Evolutionary conservation across 805 yeast genomes (phyloP), one percentile per base, ranked within the genome.

Genomic region (Hanseniaspora mollemarum): DNA sequence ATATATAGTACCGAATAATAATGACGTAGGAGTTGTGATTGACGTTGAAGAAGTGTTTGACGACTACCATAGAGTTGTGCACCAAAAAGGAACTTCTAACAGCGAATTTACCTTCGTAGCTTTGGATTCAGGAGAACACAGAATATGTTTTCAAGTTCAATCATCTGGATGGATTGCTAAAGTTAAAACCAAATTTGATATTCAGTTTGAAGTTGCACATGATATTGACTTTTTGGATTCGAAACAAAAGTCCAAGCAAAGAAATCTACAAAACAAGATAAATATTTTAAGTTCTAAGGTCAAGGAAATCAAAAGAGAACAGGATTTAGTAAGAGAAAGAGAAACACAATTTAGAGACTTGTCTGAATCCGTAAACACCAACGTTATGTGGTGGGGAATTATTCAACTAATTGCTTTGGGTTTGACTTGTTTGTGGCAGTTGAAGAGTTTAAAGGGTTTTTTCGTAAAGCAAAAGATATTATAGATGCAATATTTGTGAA

Each of bases 41-140:
- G 74, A 70, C 52, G 72, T 75, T 16, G 80, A 75, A 55, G 85
- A 80, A 61, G 80, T 85, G 8, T 83, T 83, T 57, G 88, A 83
- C 64, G 81, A 81, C 64, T 77, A 83, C 65, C 85, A 83, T 62
- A 69, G 82, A 58, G 88, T 83, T 51, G 83, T 79, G 25, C 76
- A 77, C 54, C 88, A 81, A 61, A 81, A 76, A 64, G 77, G 80
- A 35, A 63, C 75, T 8, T 76, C 86, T 37, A 65, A 67, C 37
- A 87, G 87, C 28, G 83, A 80, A 55, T 80, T 83, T 60, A 75
- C 86, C 9, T 82, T 81, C 68, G 77, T 83, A 33, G 83, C 90
- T 1, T 65, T 76, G 37, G 88, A 81, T 55, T 70, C 82, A 16
- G 92, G 92, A 58, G 90, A 83, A 60, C 90, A 83, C 67, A 78